phyloP scores from a whole-genome alignment of 306 rosid species.

The Quercus rubra region DNA sequence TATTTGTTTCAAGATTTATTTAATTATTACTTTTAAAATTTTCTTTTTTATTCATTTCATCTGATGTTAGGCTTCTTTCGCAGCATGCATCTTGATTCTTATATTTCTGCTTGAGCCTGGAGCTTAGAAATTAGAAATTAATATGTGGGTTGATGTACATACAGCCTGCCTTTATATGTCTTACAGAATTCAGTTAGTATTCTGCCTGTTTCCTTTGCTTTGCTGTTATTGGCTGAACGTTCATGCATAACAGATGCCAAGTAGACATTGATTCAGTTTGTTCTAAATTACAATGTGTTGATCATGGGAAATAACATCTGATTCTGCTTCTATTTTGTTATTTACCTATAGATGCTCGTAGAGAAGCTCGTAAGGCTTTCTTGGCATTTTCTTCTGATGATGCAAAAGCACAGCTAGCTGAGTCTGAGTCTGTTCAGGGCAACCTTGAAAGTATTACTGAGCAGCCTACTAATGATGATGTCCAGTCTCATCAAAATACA shows the following conservation, averaged over 20 bases:
- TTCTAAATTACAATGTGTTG: no score
- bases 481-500: constrained; percentile 57
- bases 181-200: neutral
- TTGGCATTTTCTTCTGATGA: constrained; percentile 76
- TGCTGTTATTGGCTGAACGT: neutral
- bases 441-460: constrained; percentile 34
- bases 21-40: constrained; percentile 1
- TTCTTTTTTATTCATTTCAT: constrained; percentile 1
- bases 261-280: no score
- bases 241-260: neutral
- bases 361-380: constrained; percentile 93
- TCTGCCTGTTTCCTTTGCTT: neutral
- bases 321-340: constrained; percentile 11
- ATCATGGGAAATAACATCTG: no score
- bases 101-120: neutral
- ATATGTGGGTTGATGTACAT: neutral
- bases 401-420: constrained; percentile 32
- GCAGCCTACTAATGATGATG: constrained; percentile 47
- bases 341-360: constrained; percentile 62
- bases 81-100: neutral
- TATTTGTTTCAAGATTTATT: constrained; percentile 25
- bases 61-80: neutral
- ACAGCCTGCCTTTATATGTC: neutral
- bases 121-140: neutral
- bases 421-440: constrained; percentile 37